Evolutionary conservation across 495 filamentous ascomycete genomes (phyloP).

Genomic region (Thermothielavioides terrestris): DNA sequence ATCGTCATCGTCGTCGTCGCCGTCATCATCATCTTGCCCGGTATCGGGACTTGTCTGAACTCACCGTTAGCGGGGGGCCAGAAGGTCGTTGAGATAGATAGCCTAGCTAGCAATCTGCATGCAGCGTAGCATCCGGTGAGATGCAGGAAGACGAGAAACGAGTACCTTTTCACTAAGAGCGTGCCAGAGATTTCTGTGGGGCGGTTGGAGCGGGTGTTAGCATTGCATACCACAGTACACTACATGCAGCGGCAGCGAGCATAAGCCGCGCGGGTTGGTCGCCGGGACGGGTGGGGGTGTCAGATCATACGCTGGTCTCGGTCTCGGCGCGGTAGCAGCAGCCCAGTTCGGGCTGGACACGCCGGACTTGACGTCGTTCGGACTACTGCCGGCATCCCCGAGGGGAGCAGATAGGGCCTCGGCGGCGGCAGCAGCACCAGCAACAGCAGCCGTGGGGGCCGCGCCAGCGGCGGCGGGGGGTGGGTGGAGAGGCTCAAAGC

Average conservation of each 20-base stretch:
- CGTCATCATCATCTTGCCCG: constrained; percentile 21
- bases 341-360: not conserved
- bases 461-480: not conserved
- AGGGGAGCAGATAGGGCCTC: not conserved
- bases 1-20: constrained; percentile 26
- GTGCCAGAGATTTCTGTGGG: constrained; percentile 36
- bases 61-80: no score
- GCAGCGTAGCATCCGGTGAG: no score
- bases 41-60: no score
- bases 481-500: constrained; percentile 44
- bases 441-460: not conserved
- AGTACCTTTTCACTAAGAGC: constrained; percentile 42
- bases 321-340: no score
- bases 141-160: no score
- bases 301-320: not conserved
- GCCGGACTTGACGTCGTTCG: not conserved
- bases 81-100: no score
- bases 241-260: no score
- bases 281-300: no score
- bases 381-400: not conserved
- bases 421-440: not conserved
- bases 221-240: no score
- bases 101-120: no score
- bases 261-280: no score
- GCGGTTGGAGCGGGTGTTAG: not conserved